A percentile compares a stretch with the other conserved stretches of the same genome.
These are phyloP conservation scores for Mortierella sp. DNA, from an alignment of 371 early-diverging fungal species.

Conservation along the genomic window DNA sequence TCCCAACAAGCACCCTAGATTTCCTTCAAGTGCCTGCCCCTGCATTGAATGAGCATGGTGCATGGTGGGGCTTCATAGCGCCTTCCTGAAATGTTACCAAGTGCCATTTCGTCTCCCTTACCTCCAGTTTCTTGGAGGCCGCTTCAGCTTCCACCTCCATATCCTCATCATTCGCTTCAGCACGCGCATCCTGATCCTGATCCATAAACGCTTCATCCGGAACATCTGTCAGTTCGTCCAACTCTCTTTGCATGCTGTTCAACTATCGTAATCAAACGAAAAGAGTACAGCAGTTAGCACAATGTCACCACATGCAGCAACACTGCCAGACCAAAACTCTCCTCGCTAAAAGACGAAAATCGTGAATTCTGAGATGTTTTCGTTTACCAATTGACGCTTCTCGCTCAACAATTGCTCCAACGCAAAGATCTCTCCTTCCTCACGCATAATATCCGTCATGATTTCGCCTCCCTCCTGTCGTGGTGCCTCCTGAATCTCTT, in stretches of 20 bases:
- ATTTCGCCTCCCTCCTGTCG: conserved; percentile 28
- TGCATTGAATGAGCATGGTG: no score
- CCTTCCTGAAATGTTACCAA: no score
- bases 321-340: background rate
- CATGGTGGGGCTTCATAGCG: no score
- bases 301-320: background rate
- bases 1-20: background rate
- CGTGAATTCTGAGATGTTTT: background rate
- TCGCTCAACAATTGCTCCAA: conserved; percentile 45
- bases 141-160: conserved; percentile 29
- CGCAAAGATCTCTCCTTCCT: conserved; percentile 58
- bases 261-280: conserved; percentile 8
- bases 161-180: conserved; percentile 14
- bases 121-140: conserved; percentile 32
- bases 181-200: conserved; percentile 7
- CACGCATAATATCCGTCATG: conserved; percentile 39
- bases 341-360: no score
- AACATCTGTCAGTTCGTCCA: conserved; percentile 27
- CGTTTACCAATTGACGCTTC: conserved; percentile 36
- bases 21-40: background rate
- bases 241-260: conserved; percentile 31
- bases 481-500: conserved; percentile 19
- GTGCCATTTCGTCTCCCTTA: background rate
- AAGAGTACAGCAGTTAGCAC: background rate
- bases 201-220: conserved; percentile 15